Conservation (phyloP, 1,284 basidiomycete species). For the Malassezia equina region DNA sequence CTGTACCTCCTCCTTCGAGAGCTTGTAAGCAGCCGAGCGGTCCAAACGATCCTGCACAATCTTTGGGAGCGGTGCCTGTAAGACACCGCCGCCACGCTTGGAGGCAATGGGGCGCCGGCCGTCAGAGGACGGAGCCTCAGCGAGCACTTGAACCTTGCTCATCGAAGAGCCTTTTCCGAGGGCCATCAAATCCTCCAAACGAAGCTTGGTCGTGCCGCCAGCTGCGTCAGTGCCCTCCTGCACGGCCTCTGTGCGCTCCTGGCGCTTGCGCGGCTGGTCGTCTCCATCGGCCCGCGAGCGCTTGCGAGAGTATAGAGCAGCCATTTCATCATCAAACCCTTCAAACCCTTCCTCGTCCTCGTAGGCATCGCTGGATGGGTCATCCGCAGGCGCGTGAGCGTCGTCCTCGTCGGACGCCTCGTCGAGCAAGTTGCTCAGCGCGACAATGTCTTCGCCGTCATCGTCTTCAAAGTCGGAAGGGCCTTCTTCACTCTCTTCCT, state of each 20-base stretch:
- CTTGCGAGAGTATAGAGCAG: not conserved
- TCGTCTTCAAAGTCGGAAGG: slow-evolving; percentile 25
- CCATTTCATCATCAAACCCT: slow-evolving; percentile 16
- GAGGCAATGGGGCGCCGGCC: slow-evolving; percentile 53
- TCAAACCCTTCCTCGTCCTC: slow-evolving; percentile 16
- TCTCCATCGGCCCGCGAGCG: not conserved
- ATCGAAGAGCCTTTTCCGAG: slow-evolving; percentile 49
- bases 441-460: slow-evolving; percentile 34
- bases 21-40: slow-evolving; percentile 83
- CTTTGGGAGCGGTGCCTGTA: slow-evolving; percentile 75
- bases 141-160: slow-evolving; percentile 24
- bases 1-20: slow-evolving; percentile 79
- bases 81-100: slow-evolving; percentile 55
- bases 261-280: slow-evolving; percentile 43
- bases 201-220: slow-evolving; percentile 17
- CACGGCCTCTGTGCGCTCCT: slow-evolving; percentile 65
- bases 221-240: slow-evolving; percentile 55
- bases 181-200: slow-evolving; percentile 65
- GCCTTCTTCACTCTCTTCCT: slow-evolving; percentile 16
- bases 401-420: slow-evolving; percentile 20
- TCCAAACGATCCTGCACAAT: slow-evolving; percentile 80
- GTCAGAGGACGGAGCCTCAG: slow-evolving; percentile 2
- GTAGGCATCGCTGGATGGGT: slow-evolving; percentile 12
- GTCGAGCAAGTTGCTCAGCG: slow-evolving; percentile 40
- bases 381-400: slow-evolving; percentile 5